Base-by-base conservation (phyloP, 225 moss, liverwort and hornwort species). In the Asterella californica region DNA sequence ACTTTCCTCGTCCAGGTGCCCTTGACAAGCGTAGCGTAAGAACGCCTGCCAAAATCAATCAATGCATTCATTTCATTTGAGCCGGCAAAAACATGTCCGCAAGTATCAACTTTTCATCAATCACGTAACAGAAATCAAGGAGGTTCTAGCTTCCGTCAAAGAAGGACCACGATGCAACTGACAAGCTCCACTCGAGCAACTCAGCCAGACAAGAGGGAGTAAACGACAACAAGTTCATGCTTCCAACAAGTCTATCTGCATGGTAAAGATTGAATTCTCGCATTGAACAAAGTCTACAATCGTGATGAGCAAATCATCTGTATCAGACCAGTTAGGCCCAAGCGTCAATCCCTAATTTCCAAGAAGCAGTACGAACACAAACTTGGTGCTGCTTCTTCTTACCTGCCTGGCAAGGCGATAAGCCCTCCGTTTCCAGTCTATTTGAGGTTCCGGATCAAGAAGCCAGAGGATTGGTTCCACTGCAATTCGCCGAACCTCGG, bases 361-460 rank as follows among this genome's bases (percentile, higher is more conserved):
- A 15, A 57, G 21, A 57, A 57, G 17, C 15, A 19, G 10, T 57
- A 19, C 57, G 57, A 57, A 19, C 21, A 11, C 57, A 57, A 24
- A 57, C 21, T 57, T 57, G 57, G 15, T 57, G 7, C 15, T 45
- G 18, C 22, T 50, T 24, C 60, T 76, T 60, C 78, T 55, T 54
- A 79, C 79, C 79, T 79, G 79, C 52, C 79, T 68, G 79, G 79
- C 79, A 52, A 79, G 55, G 70, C 49, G 50, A 70, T 79, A 79
- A 21, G 68, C 69, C 50, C 69, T 69, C 29, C 25, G 10, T 53
- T 38, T 68, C 79, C 79, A 79, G 27, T 79, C 79, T 24, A 34
- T 6, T 64, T 63, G 47, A 55, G 33, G 47, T 4, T 79, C 79
- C 21, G 68, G 49, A 68, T 69, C 69, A 50, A 79, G 53, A 15